Evolutionary conservation across 2,329 filamentous ascomycete genomes (phyloP).

Genomic region (Aspergillus brasiliensis): DNA sequence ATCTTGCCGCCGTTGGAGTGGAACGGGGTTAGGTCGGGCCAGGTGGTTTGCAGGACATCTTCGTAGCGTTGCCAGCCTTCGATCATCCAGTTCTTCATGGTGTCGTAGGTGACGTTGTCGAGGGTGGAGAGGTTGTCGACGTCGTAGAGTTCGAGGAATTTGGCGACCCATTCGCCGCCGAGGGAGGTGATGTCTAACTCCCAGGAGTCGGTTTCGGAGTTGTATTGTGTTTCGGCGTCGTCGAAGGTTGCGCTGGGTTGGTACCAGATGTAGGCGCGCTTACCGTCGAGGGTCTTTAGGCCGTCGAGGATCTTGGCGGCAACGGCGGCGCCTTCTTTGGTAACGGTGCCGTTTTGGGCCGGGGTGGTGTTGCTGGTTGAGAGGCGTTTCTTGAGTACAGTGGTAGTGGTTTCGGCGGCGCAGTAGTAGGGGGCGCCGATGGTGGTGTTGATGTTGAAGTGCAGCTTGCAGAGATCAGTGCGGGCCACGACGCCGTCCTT

Average conservation of each 20-base stretch:
- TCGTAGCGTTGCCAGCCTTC: conserved; percentile 52
- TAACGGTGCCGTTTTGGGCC: conserved; percentile 35
- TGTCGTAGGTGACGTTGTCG: conserved; percentile 59
- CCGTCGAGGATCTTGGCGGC: conserved; percentile 42
- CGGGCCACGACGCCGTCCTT: conserved; percentile 57
- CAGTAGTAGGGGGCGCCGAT: conserved; percentile 53
- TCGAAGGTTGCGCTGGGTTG: conserved; percentile 31
- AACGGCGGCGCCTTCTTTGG: conserved; percentile 32
- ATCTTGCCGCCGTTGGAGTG: conserved; percentile 56
- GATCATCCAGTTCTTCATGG: conserved; percentile 57
- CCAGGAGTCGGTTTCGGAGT: conserved; percentile 33
- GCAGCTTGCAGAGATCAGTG: conserved; percentile 50
- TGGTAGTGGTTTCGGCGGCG: conserved; percentile 29
- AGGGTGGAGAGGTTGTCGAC: conserved; percentile 45
- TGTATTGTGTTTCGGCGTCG: conserved; percentile 30
- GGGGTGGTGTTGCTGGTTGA: conserved; percentile 22
- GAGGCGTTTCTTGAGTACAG: conserved; percentile 28
- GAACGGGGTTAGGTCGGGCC: conserved; percentile 57
- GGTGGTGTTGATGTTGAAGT: conserved; percentile 50
- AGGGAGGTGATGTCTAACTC: conserved; percentile 34
- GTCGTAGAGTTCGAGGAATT: conserved; percentile 31
- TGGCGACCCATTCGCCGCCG: conserved; percentile 43
- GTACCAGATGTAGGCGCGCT: conserved; percentile 45
- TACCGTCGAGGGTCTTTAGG: conserved; percentile 43
- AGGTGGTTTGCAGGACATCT: conserved; percentile 56